phyloP scores from a whole-genome alignment of 2,329 filamentous ascomycete species.

The Tolypocladium tundrense region DNA sequence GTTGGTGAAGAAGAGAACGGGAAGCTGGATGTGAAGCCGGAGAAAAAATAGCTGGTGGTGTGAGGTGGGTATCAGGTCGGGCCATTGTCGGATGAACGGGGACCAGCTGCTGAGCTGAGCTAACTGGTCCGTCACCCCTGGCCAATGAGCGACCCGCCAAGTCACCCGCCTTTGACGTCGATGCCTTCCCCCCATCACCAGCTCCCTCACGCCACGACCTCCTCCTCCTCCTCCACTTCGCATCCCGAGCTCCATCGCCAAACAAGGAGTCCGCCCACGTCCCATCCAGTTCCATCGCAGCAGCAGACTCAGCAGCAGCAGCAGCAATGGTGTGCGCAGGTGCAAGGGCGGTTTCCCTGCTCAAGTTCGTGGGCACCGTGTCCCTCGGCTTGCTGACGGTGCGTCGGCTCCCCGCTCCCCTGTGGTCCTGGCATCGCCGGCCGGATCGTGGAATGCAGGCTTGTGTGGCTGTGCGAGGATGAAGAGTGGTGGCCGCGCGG shows the following conservation, averaged over 20 bases:
- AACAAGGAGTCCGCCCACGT: background rate
- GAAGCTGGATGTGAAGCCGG: background rate
- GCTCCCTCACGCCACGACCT: background rate
- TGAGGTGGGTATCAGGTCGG: background rate
- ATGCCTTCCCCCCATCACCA: background rate
- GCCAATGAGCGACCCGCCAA: background rate
- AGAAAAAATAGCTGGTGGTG: background rate
- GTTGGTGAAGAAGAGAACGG: background rate
- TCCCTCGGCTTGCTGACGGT: constrained; percentile 83
- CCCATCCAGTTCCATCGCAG: background rate
- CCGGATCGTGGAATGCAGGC: background rate
- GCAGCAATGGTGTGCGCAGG: constrained; percentile 53
- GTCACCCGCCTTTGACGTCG: background rate
- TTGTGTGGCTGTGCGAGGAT: too few relatives aligned
- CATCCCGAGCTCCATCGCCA: background rate
- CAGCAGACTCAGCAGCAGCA: constrained; percentile 7
- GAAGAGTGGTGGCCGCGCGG: too few relatives aligned
- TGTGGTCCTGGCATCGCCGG: constrained; percentile 1
- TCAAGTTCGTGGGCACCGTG: constrained; percentile 89
- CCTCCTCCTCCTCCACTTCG: background rate
- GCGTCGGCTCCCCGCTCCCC: constrained; percentile 25
- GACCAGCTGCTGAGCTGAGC: background rate
- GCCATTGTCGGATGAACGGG: background rate
- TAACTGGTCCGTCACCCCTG: background rate
- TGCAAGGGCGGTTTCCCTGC: constrained; percentile 47